phyloP scores from a whole-genome alignment of 2,329 filamentous ascomycete genomes.

The Venturia pyrina region DNA sequence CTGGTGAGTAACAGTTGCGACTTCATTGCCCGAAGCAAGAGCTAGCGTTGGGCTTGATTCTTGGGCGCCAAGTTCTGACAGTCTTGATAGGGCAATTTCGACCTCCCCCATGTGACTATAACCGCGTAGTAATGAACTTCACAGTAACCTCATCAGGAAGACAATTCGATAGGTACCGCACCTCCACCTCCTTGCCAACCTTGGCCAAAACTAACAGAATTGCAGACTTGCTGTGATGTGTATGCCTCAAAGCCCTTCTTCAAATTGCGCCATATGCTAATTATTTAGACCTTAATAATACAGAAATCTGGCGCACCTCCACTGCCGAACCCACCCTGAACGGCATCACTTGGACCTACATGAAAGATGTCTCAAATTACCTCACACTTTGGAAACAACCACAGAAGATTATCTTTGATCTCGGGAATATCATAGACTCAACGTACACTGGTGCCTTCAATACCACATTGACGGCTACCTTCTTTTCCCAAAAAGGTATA shows the following conservation, averaged over 20 bases:
- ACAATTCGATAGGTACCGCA: constrained; percentile 51
- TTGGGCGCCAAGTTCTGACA: background rate
- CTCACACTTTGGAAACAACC: constrained; percentile 55
- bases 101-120: constrained; percentile 61
- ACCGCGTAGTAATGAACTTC: constrained; percentile 65
- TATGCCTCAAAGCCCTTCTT: background rate
- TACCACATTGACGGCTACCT: constrained; percentile 63
- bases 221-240: constrained; percentile 9
- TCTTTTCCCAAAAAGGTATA: constrained; percentile 37
- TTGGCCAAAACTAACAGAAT: background rate
- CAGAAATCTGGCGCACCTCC: constrained; percentile 73
- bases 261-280: constrained; percentile 34
- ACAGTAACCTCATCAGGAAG: constrained; percentile 61
- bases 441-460: constrained; percentile 66
- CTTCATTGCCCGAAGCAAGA: background rate
- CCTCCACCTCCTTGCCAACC: background rate
- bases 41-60: background rate
- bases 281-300: constrained; percentile 68
- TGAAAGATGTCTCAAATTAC: constrained; percentile 70
- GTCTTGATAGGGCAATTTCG: constrained; percentile 47
- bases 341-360: constrained; percentile 66
- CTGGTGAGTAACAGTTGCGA: constrained; percentile 44
- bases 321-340: constrained; percentile 65
- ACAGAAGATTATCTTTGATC: constrained; percentile 71
- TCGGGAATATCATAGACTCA: constrained; percentile 61